Evolutionary conservation across 768 basidiomycete species (phyloP), one percentile per base, ranked within the genome.

Genomic region (Kwoniella pini): DNA sequence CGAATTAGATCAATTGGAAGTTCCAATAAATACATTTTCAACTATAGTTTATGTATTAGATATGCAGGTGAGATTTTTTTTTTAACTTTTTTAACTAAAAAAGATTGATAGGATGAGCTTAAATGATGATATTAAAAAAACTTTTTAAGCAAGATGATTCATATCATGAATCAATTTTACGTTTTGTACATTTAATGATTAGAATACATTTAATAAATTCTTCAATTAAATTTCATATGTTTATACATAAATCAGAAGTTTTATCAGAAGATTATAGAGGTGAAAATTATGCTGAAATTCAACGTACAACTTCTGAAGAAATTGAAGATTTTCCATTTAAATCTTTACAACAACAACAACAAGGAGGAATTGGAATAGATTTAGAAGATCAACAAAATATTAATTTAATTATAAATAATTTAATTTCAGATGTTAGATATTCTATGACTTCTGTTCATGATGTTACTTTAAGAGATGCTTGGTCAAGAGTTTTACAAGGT

Each of bases 161-260:
- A 26, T 91, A 91, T 77, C 87, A 89, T 69, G 86, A 89, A 67
- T 86, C 91, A 11, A 88, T 96, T 60, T 83, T 85, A 42, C 88
- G 87, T 64, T 85, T 94, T 52, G 87, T 90, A 57, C 86, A 90
- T 62, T 86, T 91, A 70, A 87, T 93, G 64, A 82, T 87, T 30
- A 85, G 87, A 6, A 88, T 89, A 2, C 88, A 86, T 72, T 82
- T 85, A 42, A 83, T 86, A 39, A 90, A 90, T 72, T 89, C 87
- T 4, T 81, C 83, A 40, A 85, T 94, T 59, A 85, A 86, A 65
- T 83, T 97, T 26, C 91, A 95, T 74, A 87, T 97, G 30, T 96
- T 97, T 69, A 89, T 94, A 5, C 95, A 97, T 80, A 97, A 98
- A 79, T 88, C 90, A 6, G 95, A 98, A 79, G 89, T 87, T 48